These are phyloP conservation scores for Laguncularia racemosa DNA, from an alignment of 345 rosid species.

Conservation along the genomic window DNA sequence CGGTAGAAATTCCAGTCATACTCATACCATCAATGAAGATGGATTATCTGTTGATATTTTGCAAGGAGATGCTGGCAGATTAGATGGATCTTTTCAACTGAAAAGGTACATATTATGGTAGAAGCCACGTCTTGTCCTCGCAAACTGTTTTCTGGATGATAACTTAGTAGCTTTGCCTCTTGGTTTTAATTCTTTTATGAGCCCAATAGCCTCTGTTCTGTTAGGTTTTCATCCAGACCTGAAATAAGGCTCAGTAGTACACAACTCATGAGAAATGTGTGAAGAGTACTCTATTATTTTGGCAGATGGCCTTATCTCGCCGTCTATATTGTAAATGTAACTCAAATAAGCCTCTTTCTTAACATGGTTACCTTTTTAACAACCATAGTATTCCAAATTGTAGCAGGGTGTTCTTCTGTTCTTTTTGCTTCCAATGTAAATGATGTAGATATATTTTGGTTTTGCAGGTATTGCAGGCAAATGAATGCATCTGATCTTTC, in stretches of 20 bases:
- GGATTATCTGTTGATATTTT: slow-evolving; percentile 16
- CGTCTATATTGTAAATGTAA: too few species aligned
- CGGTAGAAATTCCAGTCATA: slow-evolving; percentile 9
- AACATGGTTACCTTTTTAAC: too few species aligned
- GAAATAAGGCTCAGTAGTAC: too few species aligned
- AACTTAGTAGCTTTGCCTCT: not conserved
- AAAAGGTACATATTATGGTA: slow-evolving; percentile 20
- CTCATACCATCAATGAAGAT: slow-evolving; percentile 15
- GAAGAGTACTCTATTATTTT: too few species aligned
- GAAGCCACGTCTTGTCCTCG: slow-evolving; percentile 1
- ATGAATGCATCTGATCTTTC: slow-evolving; percentile 11
- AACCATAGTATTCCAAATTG: not conserved
- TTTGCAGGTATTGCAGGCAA: slow-evolving; percentile 19
- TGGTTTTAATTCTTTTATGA: not conserved
- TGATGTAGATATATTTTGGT: slow-evolving; percentile 9
- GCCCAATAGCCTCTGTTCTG: not conserved
- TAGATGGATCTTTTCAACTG: slow-evolving; percentile 8
- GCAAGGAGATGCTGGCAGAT: slow-evolving; percentile 17
- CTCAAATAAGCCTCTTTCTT: too few species aligned
- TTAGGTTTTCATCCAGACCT: too few species aligned
- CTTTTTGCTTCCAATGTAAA: slow-evolving; percentile 1
- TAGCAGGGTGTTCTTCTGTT: not conserved
- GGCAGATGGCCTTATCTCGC: too few species aligned
- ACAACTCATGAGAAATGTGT: too few species aligned
- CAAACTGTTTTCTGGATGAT: not conserved